Evolutionary conservation across 768 basidiomycete genomes (phyloP).

Genomic region (Tylopilus felleus): DNA sequence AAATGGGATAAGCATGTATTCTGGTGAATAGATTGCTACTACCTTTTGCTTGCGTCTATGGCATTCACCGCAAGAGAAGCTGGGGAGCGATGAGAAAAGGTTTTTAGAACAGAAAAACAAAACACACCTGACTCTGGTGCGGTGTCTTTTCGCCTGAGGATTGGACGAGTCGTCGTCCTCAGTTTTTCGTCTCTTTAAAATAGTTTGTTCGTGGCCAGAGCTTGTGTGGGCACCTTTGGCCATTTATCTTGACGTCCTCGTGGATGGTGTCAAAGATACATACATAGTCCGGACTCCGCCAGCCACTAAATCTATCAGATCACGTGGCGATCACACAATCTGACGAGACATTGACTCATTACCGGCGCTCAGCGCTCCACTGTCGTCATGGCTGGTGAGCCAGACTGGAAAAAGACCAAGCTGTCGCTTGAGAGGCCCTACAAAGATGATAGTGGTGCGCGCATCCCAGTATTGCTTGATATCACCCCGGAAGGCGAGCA

Average conservation of each 20-base stretch:
- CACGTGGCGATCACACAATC: slow-evolving; percentile 23
- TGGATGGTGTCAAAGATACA: slow-evolving; percentile 34
- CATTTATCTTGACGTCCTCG: slow-evolving; percentile 27
- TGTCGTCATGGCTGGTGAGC: slow-evolving; percentile 27
- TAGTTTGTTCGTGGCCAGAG: slow-evolving; percentile 28
- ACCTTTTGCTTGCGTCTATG: slow-evolving; percentile 89
- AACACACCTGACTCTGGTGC: slow-evolving; percentile 73
- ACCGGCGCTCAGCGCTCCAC: not conserved
- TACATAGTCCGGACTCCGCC: slow-evolving; percentile 12
- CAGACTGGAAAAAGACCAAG: slow-evolving; percentile 56
- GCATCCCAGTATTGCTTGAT: slow-evolving; percentile 61
- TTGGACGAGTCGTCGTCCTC: slow-evolving; percentile 54
- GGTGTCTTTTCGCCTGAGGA: slow-evolving; percentile 54
- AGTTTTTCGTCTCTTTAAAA: slow-evolving; percentile 58
- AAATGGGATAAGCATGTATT: slow-evolving; percentile 16
- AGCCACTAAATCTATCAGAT: slow-evolving; percentile 9
- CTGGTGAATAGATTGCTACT: slow-evolving; percentile 10
- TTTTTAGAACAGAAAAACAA: not conserved
- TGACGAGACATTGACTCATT: not conserved
- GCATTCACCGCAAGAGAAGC: slow-evolving; percentile 85
- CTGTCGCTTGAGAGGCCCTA: slow-evolving; percentile 78
- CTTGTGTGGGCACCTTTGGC: slow-evolving; percentile 23
- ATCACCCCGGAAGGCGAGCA: slow-evolving; percentile 67
- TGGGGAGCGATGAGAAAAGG: slow-evolving; percentile 27
- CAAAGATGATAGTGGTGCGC: slow-evolving; percentile 69